Evolutionary conservation across 805 yeast species (phyloP), one percentile per base, ranked within the genome.

Genomic region (Hanseniaspora clermontiae): DNA sequence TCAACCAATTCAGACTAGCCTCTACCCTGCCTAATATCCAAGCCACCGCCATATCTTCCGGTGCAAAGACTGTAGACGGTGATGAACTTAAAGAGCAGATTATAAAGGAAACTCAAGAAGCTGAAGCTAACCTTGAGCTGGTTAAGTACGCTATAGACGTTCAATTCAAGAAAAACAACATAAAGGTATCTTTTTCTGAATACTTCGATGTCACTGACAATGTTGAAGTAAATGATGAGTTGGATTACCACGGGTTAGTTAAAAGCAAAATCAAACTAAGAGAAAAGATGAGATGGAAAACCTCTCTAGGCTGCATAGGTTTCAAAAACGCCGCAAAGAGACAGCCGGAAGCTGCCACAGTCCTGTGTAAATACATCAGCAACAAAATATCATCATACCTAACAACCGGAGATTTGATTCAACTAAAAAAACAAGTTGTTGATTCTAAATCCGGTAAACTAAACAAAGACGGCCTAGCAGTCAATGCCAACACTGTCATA

Each of bases 401-500:
- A n/a, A 31, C 37, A 46, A 53, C 43, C 10, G 57, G 57, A 19
- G 57, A 53, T 24, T 31, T 46, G 17, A 39, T 34, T 38, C 34
- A 53, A 53, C n/a, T 53, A 20, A 40, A 45, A 38, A 45, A 29
- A 17, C 3, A 32, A 7, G 45, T 32, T 9, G 36, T 38, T 17
- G 43, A 43, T 27, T 31, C 56, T 7, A 37, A 48, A 17, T 32
- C 49, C 24, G 50, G 51, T 19, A 48, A 47, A n/a, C n/a, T 43
- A 38, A 32, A 19, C 34, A 43, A 47, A 31, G 36, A 34, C 37
- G 19, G 27, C 17, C 5, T 20, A 5, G 36, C 29, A 31, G 38
- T 5, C 42, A 19, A 53, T 17, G 36, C 17, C 15, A 77, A 74
- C 60, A 77, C 76, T 39, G 72, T 76, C 57, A 66, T 82, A 49